phyloP scores from a whole-genome alignment of 805 yeast genomes.

The Deakozyma indianensis region DNA sequence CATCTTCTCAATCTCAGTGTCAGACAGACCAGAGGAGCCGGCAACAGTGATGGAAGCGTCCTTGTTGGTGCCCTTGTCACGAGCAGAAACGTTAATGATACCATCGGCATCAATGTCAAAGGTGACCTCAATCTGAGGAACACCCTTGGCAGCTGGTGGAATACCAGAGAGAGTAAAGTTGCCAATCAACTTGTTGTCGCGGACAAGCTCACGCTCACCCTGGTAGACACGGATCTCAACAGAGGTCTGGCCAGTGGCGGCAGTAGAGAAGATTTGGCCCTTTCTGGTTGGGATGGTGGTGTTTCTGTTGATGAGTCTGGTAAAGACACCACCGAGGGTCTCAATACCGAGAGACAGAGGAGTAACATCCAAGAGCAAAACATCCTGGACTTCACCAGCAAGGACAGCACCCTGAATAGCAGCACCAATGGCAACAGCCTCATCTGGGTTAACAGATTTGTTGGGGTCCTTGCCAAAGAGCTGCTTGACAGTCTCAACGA shows the following conservation, averaged over 20 bases:
- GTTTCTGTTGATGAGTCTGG: conserved; percentile 81
- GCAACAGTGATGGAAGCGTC: conserved; percentile 93
- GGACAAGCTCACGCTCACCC: conserved; percentile 97
- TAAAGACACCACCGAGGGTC: conserved; percentile 96
- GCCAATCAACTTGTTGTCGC: conserved; percentile 95
- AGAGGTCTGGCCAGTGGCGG: conserved; percentile 91
- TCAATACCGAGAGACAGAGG: conserved; percentile 91
- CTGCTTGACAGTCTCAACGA: conserved; percentile 56
- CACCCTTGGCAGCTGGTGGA: conserved; percentile 93
- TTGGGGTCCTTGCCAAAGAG: conserved; percentile 76
- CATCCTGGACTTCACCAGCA: conserved; percentile 90
- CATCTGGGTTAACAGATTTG: conserved; percentile 89
- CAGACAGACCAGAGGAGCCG: conserved; percentile 87
- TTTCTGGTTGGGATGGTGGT: conserved; percentile 95
- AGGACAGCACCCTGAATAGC: conserved; percentile 96
- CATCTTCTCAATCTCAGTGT: conserved; percentile 81
- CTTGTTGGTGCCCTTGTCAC: conserved; percentile 86
- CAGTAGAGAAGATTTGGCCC: conserved; percentile 92
- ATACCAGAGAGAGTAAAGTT: conserved; percentile 91
- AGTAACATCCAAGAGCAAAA: conserved; percentile 75
- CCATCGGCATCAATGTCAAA: conserved; percentile 97
- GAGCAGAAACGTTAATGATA: conserved; percentile 87
- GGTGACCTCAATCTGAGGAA: conserved; percentile 86
- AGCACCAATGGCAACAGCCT: conserved; percentile 92
- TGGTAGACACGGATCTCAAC: conserved; percentile 97